Evolutionary conservation across 192 early-diverging fungal species (phyloP), one percentile per base, ranked within the genome.

Genomic region (Linnemannia exigua): DNA sequence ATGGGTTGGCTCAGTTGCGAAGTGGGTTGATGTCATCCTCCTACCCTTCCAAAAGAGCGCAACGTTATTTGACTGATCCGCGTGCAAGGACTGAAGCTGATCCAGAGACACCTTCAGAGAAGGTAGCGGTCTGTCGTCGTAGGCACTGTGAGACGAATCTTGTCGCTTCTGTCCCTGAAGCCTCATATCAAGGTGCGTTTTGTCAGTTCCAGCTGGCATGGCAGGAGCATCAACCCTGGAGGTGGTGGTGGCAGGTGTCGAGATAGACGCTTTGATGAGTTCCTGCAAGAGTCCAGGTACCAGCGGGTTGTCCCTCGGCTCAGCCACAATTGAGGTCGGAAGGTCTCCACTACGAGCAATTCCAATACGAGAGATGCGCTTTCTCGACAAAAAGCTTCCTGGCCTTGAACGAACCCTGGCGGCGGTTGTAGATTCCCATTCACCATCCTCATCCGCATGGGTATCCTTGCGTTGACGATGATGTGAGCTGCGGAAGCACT

Each of bases 1-100:
- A 5, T 22, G 68, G 68, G 9, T 41, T 20, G 33, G 33, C 12
- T 5, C 2, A 36, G 33, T 17, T 70, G 33, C 35, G 68, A 12
- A n/a, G 33, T 22, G 28, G 28, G 58, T 28, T 31, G 58, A 63
- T 14, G 25, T 75, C 44, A 47, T 37, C 63, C 31, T 77, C 25
- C 66, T 22, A 19, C 44, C 63, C 20, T 52, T 79, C 77, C 52
- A 74, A 52, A 38, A 74, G 7, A 79, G 51, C 8, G 69, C 70
- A 14, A 75, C 36, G n/a, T 28, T 28, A 25, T 79, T 63, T 35
- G n/a, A 1, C 33, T 41, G 77, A 5, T 47, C 69, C 31, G 16
- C 8, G 16, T 9, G 25, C 11, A 79, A 48, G 19, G 17, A 28
- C 20, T 74, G 25, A 41, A 58, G 77, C 71, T 33, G 72, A 8